Percentiles rank a stretch among this genome's conserved stretches.
These are phyloP conservation scores for Candida manassasensis DNA, from an alignment of 805 yeast species.

Conservation along the genomic window DNA sequence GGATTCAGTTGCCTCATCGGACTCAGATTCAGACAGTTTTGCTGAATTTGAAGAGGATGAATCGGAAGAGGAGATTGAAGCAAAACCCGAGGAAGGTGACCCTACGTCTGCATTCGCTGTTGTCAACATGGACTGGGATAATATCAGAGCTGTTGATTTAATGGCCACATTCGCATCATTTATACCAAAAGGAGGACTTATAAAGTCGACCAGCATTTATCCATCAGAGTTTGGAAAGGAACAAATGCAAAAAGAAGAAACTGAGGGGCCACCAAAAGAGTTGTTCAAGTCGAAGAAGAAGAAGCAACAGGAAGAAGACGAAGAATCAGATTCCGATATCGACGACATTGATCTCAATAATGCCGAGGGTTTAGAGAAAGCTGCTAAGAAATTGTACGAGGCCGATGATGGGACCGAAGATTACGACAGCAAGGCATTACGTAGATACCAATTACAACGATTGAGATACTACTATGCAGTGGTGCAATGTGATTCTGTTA, in stretches of 20 bases:
- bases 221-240: constrained; percentile 94
- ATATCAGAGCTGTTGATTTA: constrained; percentile 79
- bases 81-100: constrained; percentile 78
- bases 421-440: constrained; percentile 75
- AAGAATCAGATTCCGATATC: constrained; percentile 28
- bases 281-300: constrained; percentile 53
- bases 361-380: constrained; percentile 48
- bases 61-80: constrained; percentile 51
- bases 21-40: constrained; percentile 38
- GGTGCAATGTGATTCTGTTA: constrained; percentile 70
- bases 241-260: constrained; percentile 82
- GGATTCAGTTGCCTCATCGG: constrained; percentile 43
- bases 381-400: constrained; percentile 67
- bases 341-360: constrained; percentile 43
- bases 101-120: constrained; percentile 81
- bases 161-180: constrained; percentile 87
- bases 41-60: constrained; percentile 44
- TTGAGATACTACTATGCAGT: constrained; percentile 91
- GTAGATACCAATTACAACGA: constrained; percentile 90
- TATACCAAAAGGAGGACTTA: constrained; percentile 69
- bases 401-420: constrained; percentile 82
- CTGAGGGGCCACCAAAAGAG: constrained; percentile 90
- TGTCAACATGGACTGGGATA: constrained; percentile 97
- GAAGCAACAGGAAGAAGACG: constrained; percentile 24
- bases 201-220: constrained; percentile 63